Evolutionary conservation across 2,329 filamentous ascomycete genomes (phyloP).

Genomic region (Epichloe sylvatica): DNA sequence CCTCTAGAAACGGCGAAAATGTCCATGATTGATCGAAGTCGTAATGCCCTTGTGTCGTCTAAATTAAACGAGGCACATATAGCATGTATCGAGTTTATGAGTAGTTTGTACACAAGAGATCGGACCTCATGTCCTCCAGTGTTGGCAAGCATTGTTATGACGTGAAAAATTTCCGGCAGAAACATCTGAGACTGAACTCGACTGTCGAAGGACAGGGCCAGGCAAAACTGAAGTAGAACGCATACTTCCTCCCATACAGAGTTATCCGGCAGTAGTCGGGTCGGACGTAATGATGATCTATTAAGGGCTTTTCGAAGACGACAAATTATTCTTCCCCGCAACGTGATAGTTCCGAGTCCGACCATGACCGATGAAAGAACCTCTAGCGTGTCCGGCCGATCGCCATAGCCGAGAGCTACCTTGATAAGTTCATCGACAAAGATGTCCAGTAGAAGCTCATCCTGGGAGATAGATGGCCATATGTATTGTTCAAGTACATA

Average conservation of each 20-base stretch:
- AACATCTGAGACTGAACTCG: constrained; percentile 54
- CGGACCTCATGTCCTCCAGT: constrained; percentile 45
- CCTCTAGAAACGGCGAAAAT: constrained; percentile 45
- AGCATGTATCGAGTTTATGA: constrained; percentile 55
- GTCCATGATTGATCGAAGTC: constrained; percentile 41
- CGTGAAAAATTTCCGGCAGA: constrained; percentile 54
- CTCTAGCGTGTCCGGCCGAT: constrained; percentile 45
- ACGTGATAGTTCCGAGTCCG: constrained; percentile 49
- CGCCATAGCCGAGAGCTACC: constrained; percentile 41
- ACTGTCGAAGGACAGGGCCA: constrained; percentile 53
- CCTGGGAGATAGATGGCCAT: constrained; percentile 50
- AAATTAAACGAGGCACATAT: constrained; percentile 51
- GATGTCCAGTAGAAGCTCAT: constrained; percentile 52
- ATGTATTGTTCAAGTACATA: constrained; percentile 51
- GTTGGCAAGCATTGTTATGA: constrained; percentile 57
- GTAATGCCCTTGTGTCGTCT: constrained; percentile 43
- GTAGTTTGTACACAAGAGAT: constrained; percentile 44
- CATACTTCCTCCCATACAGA: constrained; percentile 57
- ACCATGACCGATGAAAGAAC: constrained; percentile 48
- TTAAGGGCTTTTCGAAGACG: constrained; percentile 53
- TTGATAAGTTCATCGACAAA: constrained; percentile 55
- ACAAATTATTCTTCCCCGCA: constrained; percentile 51
- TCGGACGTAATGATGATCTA: constrained; percentile 52
- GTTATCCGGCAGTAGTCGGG: constrained; percentile 50
- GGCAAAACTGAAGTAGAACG: constrained; percentile 50